Conservation (phyloP, 2,329 filamentous ascomycete genomes). For the Metarhizium rileyi region DNA sequence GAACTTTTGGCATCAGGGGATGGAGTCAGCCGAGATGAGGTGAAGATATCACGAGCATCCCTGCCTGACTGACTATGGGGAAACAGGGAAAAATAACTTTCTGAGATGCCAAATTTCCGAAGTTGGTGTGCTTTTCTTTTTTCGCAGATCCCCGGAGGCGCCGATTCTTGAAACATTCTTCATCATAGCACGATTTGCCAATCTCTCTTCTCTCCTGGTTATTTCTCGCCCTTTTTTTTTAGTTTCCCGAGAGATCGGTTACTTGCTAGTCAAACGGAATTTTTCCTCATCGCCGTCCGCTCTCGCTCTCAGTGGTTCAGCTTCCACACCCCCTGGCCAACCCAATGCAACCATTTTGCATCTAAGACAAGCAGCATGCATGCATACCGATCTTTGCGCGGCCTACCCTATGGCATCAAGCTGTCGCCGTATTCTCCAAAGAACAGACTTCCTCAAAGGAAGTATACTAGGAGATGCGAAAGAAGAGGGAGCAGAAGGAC, state of each 20-base stretch:
- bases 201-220: neutral
- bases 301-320: neutral
- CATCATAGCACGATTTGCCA: neutral
- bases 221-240: neutral
- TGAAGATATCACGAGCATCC: neutral
- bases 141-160: neutral
- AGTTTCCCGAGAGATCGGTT: neutral
- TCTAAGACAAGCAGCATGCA: neutral
- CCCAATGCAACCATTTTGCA: neutral
- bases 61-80: neutral
- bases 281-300: neutral
- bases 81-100: neutral
- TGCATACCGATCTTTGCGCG: neutral
- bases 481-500: neutral
- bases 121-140: neutral
- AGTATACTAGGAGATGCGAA: neutral
- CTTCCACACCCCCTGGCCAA: neutral
- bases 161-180: neutral
- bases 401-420: neutral
- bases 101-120: neutral
- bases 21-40: neutral
- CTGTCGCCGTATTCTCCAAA: too few relatives aligned
- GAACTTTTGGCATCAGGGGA: neutral
- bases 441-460: too few relatives aligned
- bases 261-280: neutral